Conservation (phyloP, 1,284 basidiomycete genomes). For the Malassezia sp. region DNA sequence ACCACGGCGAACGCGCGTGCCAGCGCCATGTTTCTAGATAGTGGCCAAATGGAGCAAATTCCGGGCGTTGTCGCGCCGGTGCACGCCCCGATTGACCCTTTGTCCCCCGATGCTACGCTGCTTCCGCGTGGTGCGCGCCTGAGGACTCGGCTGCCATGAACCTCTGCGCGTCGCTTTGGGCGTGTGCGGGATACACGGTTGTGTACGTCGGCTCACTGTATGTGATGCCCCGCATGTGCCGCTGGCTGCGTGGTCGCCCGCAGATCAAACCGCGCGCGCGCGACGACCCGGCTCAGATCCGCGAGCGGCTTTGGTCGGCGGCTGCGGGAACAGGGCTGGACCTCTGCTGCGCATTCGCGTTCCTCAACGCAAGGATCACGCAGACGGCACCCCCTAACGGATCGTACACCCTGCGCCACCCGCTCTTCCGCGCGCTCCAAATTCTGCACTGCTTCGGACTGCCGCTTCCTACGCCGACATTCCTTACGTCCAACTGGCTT, state of each 20-base stretch:
- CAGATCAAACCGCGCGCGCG: not conserved
- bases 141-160: too few species aligned
- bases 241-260: not conserved
- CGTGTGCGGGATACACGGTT: conserved; percentile 2
- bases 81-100: too few species aligned
- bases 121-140: too few species aligned
- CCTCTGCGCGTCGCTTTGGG: not conserved
- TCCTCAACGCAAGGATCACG: too few species aligned
- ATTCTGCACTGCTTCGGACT: conserved; percentile 23
- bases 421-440: conserved; percentile 7
- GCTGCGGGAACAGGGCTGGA: conserved; percentile 13
- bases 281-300: conserved; percentile 27
- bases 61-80: too few species aligned
- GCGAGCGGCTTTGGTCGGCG: conserved; percentile 22
- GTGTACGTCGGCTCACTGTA: conserved; percentile 17
- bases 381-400: too few species aligned
- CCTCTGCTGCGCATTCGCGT: not conserved
- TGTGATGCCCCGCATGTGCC: not conserved
- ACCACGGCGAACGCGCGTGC: conserved; percentile 3
- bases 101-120: too few species aligned
- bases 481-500: conserved; percentile 19
- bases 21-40: conserved; percentile 1
- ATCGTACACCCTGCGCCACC: too few species aligned
- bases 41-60: too few species aligned
- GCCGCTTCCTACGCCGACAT: conserved; percentile 20